Evolutionary conservation across 805 yeast species (phyloP), one percentile per base, ranked within the genome.

Genomic region (Wickerhamiella azyma): DNA sequence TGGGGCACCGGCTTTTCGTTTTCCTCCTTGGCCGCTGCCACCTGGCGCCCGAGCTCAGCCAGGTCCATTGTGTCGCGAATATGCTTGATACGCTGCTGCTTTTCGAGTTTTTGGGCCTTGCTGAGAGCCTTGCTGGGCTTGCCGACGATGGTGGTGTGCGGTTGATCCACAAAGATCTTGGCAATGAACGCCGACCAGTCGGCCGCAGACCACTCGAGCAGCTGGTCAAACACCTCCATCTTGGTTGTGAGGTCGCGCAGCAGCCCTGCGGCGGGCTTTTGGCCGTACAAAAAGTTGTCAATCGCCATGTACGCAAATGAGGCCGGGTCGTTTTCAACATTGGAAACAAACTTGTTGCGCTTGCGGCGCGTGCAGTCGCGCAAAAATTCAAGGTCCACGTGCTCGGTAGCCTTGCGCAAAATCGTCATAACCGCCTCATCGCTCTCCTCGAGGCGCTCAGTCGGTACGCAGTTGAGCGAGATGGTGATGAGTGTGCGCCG

Each of bases 1-100:
- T 74, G 71, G 0, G 97, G 96, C 50, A 92, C 81, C 18, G 82
- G 81, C n/a, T 56, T 65, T 58, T 85, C 82, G 60, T 89, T 89
- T 40, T 67, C 69, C 2, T 59, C 66, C 54, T 76, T 79, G 0
- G 96, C 96, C 0, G 57, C 50, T 21, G 77, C 69, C 36, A 92
- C 66, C 42, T 67, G 66, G 21, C 69, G 59, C 10, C 65, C 74
- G 37, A 84, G 62, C 32, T 70, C 56, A 14, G 64, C 61, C 37
- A 82, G 72, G 0, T 92, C 94, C 0, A 67, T 68, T 17, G 66
- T 60, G 2, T 58, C 60, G 46, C 69, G 69, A 59, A 85, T 75
- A 10, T 72, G 70, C 37, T 69, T 61, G 2, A 71, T 49, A 11
- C 77, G 56, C 24, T 69, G 60, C 51, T 75, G 72, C 46, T 74